These are phyloP conservation scores for Grosmannia serpens DNA, from an alignment of 2,329 filamentous ascomycete species.

Conservation along the genomic window DNA sequence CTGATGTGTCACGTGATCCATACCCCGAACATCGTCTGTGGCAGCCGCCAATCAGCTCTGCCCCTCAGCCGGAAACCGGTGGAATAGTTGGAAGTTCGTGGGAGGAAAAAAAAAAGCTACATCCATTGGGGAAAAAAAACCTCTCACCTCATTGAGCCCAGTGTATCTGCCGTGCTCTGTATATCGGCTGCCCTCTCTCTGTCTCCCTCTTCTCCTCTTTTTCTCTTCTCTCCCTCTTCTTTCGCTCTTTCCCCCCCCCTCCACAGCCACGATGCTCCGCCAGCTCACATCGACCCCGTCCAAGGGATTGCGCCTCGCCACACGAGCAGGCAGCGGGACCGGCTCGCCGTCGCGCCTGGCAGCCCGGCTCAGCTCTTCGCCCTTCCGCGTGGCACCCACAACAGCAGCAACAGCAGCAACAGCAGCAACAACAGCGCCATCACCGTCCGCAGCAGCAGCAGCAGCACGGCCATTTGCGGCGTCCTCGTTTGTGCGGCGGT, in stretches of 20 bases:
- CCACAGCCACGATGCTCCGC: constrained; percentile 7
- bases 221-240: background rate
- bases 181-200: background rate
- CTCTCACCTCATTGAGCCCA: background rate
- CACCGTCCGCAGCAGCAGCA: background rate
- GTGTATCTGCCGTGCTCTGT: no score
- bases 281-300: constrained; percentile 7
- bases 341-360: constrained; percentile 8
- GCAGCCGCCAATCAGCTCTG: background rate
- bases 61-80: background rate
- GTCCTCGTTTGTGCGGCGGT: constrained; percentile 22
- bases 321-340: background rate
- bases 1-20: background rate
- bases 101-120: background rate
- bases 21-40: background rate
- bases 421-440: background rate
- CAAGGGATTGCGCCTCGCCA: constrained; percentile 7
- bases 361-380: constrained; percentile 14
- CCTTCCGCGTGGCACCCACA: background rate
- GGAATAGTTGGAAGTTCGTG: background rate
- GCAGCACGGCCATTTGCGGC: background rate
- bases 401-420: background rate
- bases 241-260: background rate
- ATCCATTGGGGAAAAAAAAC: constrained; percentile 2
- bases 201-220: background rate